Evolutionary conservation across 202 grass and related monocot species (phyloP), one percentile per base, ranked within the genome.

Genomic region (Bolboschoenoplectus hybrid): DNA sequence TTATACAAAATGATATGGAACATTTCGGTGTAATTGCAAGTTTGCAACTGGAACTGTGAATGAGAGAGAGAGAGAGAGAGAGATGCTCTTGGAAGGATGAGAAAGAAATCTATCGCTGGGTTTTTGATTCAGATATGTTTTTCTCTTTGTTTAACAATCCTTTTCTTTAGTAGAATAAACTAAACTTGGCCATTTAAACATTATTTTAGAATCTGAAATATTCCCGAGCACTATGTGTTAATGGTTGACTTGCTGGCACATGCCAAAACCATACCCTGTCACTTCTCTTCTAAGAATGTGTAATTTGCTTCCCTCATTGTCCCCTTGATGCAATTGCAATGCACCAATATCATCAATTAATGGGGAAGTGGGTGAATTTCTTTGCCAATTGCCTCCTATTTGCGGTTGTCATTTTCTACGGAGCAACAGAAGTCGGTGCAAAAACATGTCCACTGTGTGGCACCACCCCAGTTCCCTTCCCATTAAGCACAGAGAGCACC

Each of bases 401-500:
- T 76, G 73, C 5, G 4, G 0, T 76, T 55, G 12, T 55, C 32
- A 55, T 52, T 76, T 56, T 44, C 19, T 36, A 63, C 2, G 19
- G 20, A 81, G 57, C 78, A 45, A 63, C 17, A 46, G n/a, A 3
- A 63, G 39, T 63, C 1, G 3, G 52, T 43, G 78, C 39, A 19
- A 81, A 64, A 81, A 63, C 35, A 63, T 97, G 94, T 82, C 84
- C 89, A 34, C 89, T 85, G 12, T 97, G 92, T 81, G 92, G 94
- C 16, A 75, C 90, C 5, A 92, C 83, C 71, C 14, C 81, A 9
- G 92, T 97, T 26, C 94, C 94, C 56, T 97, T 88, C 84, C 94
- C 92, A 16, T 87, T 97, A 2, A 94, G 90, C 90, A 97, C 94
- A 81, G 72, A 79, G 3, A 63, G 52, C 26, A 86, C 65, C 11